Evolutionary conservation across 2,329 filamentous ascomycete species (phyloP).

Genomic region (Claviceps sp.): DNA sequence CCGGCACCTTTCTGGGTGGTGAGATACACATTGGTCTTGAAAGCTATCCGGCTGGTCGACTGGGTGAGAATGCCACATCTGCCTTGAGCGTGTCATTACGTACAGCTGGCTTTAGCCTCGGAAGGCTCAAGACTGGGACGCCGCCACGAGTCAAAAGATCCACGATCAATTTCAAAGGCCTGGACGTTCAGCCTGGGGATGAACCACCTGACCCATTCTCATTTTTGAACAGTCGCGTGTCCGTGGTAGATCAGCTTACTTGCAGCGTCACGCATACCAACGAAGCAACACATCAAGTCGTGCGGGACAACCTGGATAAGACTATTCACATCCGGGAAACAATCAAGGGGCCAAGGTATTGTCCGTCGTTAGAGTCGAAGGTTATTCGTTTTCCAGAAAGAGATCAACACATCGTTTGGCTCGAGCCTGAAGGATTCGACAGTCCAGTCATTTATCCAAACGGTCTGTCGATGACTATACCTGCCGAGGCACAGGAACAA

Average conservation of each 20-base stretch:
- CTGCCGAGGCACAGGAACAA: constrained; percentile 70
- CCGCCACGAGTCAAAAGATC: constrained; percentile 73
- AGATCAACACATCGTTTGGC: constrained; percentile 77
- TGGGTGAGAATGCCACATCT: constrained; percentile 87
- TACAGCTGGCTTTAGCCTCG: constrained; percentile 79
- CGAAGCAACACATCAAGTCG: constrained; percentile 64
- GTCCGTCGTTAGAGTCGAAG: constrained; percentile 89
- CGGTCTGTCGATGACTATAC: constrained; percentile 93
- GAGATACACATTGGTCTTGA: constrained; percentile 94
- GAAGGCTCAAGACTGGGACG: constrained; percentile 88
- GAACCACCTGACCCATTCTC: constrained; percentile 82
- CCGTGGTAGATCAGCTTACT: constrained; percentile 68
- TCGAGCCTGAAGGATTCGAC: constrained; percentile 90
- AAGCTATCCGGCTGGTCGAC: constrained; percentile 71
- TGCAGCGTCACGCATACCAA: constrained; percentile 87
- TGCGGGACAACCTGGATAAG: constrained; percentile 83
- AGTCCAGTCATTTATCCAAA: constrained; percentile 90
- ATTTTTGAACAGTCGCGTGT: constrained; percentile 67
- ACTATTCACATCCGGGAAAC: constrained; percentile 94
- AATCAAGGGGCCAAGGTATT: constrained; percentile 87
- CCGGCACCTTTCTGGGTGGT: constrained; percentile 85
- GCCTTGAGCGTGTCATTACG: constrained; percentile 81
- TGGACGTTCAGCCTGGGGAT: constrained; percentile 70
- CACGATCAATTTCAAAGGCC: constrained; percentile 62
- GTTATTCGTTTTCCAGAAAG: constrained; percentile 77